These are phyloP conservation scores for Trichoderma sp. DNA, from an alignment of 2,329 filamentous ascomycete species.

Conservation along the genomic window DNA sequence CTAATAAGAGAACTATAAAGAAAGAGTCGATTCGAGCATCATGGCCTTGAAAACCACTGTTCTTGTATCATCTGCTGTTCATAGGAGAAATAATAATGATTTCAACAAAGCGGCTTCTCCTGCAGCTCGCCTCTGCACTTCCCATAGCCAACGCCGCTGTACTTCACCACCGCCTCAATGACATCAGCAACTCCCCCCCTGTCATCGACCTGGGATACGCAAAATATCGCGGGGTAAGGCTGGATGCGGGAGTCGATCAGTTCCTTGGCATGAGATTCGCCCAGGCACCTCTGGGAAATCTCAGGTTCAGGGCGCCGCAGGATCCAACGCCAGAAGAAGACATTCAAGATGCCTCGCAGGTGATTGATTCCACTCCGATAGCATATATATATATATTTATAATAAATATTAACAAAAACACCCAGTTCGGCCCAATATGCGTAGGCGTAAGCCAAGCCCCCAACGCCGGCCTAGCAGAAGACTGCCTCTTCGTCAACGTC, in stretches of 20 bases:
- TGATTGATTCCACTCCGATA: constrained; percentile 33
- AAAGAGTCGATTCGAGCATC: neutral
- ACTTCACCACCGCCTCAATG: neutral
- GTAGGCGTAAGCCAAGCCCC: constrained; percentile 42
- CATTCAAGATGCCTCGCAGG: constrained; percentile 44
- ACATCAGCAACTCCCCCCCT: neutral
- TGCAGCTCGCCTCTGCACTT: neutral
- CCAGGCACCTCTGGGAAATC: constrained; percentile 52
- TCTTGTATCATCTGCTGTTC: neutral
- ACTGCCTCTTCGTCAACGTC: constrained; percentile 55
- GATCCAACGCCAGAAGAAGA: constrained; percentile 44
- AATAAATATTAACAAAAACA: neutral
- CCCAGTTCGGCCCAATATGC: constrained; percentile 52
- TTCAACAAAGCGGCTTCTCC: neutral
- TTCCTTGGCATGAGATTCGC: constrained; percentile 58
- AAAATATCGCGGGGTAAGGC: constrained; percentile 47
- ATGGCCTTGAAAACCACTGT: neutral
- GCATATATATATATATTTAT: neutral
- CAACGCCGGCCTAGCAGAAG: constrained; percentile 40
- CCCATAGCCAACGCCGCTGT: neutral
- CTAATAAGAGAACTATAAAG: neutral
- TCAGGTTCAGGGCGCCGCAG: constrained; percentile 56
- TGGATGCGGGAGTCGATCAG: constrained; percentile 47
- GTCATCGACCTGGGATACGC: constrained; percentile 50
- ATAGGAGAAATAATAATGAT: neutral